A percentile compares a stretch with the other conserved stretches of the same genome.
Conservation (phyloP, 805 yeast species). For the Yamadazyma scolyti region DNA sequence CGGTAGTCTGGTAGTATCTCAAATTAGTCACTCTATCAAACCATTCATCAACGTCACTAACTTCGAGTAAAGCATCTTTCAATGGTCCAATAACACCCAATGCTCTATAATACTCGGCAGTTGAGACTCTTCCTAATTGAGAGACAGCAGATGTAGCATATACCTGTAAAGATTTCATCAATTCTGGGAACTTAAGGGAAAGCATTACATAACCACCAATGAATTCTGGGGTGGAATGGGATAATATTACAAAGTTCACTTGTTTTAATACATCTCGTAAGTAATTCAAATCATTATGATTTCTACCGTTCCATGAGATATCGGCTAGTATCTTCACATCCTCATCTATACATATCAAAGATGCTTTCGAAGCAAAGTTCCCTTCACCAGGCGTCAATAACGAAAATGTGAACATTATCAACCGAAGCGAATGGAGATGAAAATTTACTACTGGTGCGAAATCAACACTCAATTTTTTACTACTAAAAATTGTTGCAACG, state of each 20-base stretch:
- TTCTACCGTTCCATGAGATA: conserved; percentile 68
- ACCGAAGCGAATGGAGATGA: too few species aligned
- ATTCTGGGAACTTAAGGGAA: conserved; percentile 51
- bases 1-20: conserved; percentile 76
- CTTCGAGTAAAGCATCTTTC: conserved; percentile 52
- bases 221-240: conserved; percentile 80
- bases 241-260: conserved; percentile 70
- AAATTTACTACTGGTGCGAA: too few species aligned
- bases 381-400: conserved; percentile 26
- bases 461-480: too few species aligned
- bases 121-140: conserved; percentile 79
- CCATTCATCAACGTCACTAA: conserved; percentile 71
- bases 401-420: conserved; percentile 39
- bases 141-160: conserved; percentile 89
- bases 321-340: conserved; percentile 59
- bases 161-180: conserved; percentile 63
- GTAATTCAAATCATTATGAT: conserved; percentile 28
- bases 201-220: conserved; percentile 76
- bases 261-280: conserved; percentile 33
- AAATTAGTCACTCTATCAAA: conserved; percentile 69
- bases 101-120: conserved; percentile 77
- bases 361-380: conserved; percentile 34
- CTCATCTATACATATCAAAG: conserved; percentile 54
- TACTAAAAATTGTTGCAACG: too few species aligned
- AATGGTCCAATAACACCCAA: conserved; percentile 74